These are phyloP conservation scores for Xerocomus minutiporus DNA, from an alignment of 1,284 basidiomycete species.

Conservation along the genomic window DNA sequence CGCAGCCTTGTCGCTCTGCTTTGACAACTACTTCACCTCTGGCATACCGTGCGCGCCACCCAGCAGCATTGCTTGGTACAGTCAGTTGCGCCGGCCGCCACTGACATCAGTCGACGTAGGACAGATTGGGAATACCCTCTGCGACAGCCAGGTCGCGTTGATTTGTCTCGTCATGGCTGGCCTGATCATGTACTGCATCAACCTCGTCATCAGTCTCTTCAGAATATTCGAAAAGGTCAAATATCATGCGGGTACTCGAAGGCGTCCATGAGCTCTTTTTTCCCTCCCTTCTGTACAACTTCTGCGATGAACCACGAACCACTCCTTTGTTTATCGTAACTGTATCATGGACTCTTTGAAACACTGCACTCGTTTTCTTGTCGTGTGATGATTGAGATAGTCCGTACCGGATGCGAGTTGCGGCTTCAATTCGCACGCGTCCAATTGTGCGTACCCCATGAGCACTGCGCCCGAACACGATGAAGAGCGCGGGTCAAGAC, in stretches of 20 bases:
- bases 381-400: too few species aligned
- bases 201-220: slow-evolving; percentile 80
- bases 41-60: slow-evolving; percentile 68
- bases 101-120: slow-evolving; percentile 38
- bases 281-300: background rate
- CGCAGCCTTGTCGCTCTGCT: slow-evolving; percentile 79
- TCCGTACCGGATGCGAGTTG: too few species aligned
- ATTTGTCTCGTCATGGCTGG: slow-evolving; percentile 74
- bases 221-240: slow-evolving; percentile 87
- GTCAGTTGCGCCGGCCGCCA: slow-evolving; percentile 47
- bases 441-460: slow-evolving; percentile 16
- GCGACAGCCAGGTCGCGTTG: slow-evolving; percentile 67
- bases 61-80: slow-evolving; percentile 67
- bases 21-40: slow-evolving; percentile 91
- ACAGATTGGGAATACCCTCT: slow-evolving; percentile 51
- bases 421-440: slow-evolving; percentile 9
- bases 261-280: slow-evolving; percentile 7
- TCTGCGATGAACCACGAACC: background rate
- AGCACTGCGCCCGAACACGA: slow-evolving; percentile 10
- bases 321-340: slow-evolving; percentile 1
- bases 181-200: slow-evolving; percentile 72
- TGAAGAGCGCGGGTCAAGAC: slow-evolving; percentile 13
- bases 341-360: background rate
- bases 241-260: slow-evolving; percentile 38
- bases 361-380: background rate